Evolutionary conservation across 768 basidiomycete species (phyloP), one percentile per base, ranked within the genome.

Genomic region (Suillus subluteus): DNA sequence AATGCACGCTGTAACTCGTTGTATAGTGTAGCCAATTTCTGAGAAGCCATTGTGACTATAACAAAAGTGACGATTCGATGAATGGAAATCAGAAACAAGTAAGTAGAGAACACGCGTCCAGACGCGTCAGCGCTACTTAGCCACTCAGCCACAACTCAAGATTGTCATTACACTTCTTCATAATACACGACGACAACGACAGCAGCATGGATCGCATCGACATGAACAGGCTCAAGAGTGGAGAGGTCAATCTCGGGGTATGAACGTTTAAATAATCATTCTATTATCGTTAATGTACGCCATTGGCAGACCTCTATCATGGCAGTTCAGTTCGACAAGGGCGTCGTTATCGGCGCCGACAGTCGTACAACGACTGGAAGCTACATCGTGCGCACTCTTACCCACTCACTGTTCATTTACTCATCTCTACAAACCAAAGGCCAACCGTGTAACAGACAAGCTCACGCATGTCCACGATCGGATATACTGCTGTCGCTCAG

Each of bases 361-460:
- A 93, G 91, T 86, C 87, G 97, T 67, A 99, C 97, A 67, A 98
- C 98, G 0, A 96, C 94, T 8, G 98, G 97, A 70, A 91, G 90
- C 81, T 99, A 98, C 80, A 97, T 98, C 76, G 97, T 96, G 77
- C 69, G 89, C 77, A 37, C 62, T 52, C 41, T 38, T 11, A 2
- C 35, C 44, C 48, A n/a, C 8, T 16, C 40, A 6, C 48, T 63
- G 18, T 62, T 35, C 13, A 23, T 56, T 50, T 58, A 46, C 64
- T 67, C n/a, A 65, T 43, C 8, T 62, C 54, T 66, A 7, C 41
- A 64, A 40, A 46, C 40, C 62, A 44, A 68, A 97, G 95, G 95
- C 96, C 32, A 99, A 99, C 79, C 91, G 97, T 79, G 97, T 99
- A 23, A 99, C 97, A 52, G 97, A 99, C 86, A 99, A 99, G 82